phyloP scores from a whole-genome alignment of 139 green algal genomes.

The Raphidocelis subcapitata region DNA sequence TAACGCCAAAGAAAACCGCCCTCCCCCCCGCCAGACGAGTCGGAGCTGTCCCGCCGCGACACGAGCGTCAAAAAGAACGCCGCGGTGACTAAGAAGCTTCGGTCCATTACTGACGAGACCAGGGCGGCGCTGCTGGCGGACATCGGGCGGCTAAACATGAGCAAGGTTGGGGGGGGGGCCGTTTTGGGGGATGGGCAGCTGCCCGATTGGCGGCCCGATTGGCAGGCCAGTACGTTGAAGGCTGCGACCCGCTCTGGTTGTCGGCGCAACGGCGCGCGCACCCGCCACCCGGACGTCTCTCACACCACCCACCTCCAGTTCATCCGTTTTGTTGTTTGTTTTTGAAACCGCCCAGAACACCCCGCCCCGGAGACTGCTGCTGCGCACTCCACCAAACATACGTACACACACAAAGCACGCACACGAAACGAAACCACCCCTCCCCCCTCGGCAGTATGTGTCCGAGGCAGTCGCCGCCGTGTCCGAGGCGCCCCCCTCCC shows the following conservation, averaged over 20 bases:
- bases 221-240: background rate
- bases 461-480: conserved; percentile 86
- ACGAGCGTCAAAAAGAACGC: conserved; percentile 93
- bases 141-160: conserved; percentile 78
- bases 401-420: background rate
- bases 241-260: no score
- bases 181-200: background rate
- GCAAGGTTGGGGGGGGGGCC: conserved; percentile 50
- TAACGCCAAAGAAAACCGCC: background rate
- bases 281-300: no score
- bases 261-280: no score
- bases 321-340: background rate
- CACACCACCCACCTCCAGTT: no score
- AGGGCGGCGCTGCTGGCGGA: conserved; percentile 65
- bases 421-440: background rate
- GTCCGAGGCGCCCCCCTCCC: conserved; percentile 76
- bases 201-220: no score
- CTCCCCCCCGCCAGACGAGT: conserved; percentile 37
- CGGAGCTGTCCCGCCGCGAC: conserved; percentile 72
- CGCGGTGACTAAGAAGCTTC: conserved; percentile 85
- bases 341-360: background rate
- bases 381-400: no score
- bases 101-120: conserved; percentile 67
- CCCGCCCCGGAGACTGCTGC: conserved; percentile 1
- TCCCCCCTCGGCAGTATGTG: conserved; percentile 74